A percentile compares a stretch with the other conserved stretches of the same genome.
Evolutionary conservation across 257 asterid species (phyloP).

Genomic region (Solanum virginianum): DNA sequence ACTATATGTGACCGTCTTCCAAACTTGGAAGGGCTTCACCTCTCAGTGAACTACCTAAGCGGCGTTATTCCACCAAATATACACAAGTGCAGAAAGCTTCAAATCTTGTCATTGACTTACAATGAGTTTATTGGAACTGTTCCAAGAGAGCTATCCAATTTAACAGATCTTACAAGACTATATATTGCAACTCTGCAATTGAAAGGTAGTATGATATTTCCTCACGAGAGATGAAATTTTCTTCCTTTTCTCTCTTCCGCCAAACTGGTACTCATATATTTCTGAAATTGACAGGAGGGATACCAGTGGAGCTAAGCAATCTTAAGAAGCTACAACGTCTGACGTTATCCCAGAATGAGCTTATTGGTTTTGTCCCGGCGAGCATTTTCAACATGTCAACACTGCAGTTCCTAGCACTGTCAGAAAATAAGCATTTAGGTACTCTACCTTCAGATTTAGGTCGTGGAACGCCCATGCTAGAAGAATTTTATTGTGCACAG

Average conservation of each 20-base stretch:
- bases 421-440: background rate
- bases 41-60: too few relatives aligned
- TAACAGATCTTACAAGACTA: background rate
- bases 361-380: background rate
- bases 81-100: too few relatives aligned
- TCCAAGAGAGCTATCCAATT: background rate
- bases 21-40: too few relatives aligned
- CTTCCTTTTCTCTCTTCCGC: background rate
- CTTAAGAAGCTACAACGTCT: background rate
- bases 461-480: background rate
- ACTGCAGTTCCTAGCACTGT: fast-evolving
- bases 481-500: fast-evolving
- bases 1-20: too few relatives aligned
- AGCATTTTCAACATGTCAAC: background rate
- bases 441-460: background rate
- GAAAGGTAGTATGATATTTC: background rate
- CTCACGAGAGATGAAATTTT: background rate
- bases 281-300: background rate
- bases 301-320: background rate
- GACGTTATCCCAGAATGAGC: fast-evolving
- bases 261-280: background rate
- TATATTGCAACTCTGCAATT: background rate
- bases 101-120: too few relatives aligned
- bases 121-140: too few relatives aligned
- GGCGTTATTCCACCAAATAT: too few relatives aligned